These are phyloP conservation scores for Salix brachista DNA, from an alignment of 345 rosid genomes.

Conservation along the genomic window DNA sequence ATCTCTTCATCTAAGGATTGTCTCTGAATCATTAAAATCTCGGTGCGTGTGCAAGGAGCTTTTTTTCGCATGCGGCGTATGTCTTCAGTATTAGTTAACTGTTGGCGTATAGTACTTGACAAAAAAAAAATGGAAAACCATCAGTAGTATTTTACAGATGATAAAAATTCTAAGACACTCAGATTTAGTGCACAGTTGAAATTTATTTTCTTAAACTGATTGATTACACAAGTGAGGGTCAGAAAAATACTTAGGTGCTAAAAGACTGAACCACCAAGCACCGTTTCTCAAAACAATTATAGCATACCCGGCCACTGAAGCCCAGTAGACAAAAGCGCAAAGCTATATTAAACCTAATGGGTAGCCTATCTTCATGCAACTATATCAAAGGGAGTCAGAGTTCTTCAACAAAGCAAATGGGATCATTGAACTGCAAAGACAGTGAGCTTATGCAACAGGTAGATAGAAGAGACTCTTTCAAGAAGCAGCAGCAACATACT, in stretches of 20 bases:
- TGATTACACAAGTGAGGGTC: neutral
- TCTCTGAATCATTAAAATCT: conserved; percentile 79
- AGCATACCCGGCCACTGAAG: neutral
- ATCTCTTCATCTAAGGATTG: conserved; percentile 72
- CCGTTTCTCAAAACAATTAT: neutral
- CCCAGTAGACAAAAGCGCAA: neutral
- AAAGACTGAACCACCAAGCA: neutral
- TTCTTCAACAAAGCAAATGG: neutral
- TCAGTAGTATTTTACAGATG: conserved; percentile 19
- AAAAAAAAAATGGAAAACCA: conserved; percentile 22
- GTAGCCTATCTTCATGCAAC: neutral
- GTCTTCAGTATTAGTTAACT: conserved; percentile 77
- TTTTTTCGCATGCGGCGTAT: conserved; percentile 92
- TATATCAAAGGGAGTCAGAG: neutral
- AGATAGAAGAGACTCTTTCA: neutral
- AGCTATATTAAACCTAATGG: neutral
- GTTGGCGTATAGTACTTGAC: conserved; percentile 79
- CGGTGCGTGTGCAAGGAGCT: conserved; percentile 94
- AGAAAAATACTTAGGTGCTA: neutral
- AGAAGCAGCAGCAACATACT: neutral
- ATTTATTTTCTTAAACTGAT: neutral
- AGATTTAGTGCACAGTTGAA: neutral
- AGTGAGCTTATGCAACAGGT: neutral
- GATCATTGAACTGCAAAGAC: neutral
- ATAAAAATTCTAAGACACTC: neutral